Conservation (phyloP, 768 basidiomycete genomes). For the Hypholoma fasciculare region DNA sequence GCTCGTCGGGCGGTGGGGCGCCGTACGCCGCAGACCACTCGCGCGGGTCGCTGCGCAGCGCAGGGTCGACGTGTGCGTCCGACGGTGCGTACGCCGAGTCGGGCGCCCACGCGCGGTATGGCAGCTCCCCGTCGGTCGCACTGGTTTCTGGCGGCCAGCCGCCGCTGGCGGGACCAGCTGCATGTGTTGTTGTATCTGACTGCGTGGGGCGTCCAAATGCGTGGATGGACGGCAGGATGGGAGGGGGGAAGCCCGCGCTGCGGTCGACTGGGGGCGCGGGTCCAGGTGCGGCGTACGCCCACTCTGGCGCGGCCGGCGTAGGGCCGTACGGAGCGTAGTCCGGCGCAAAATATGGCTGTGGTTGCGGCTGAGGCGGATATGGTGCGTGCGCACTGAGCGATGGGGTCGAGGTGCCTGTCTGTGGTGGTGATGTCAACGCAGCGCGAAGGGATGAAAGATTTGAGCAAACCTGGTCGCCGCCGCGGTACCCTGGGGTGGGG, state of each 20-base stretch:
- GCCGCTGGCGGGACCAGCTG: constrained; percentile 10
- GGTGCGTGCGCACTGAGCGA: constrained; percentile 42
- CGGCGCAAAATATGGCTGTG: constrained; percentile 44
- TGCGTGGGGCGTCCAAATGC: constrained; percentile 39
- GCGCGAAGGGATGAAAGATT: neutral
- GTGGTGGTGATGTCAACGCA: neutral
- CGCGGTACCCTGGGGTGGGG: constrained; percentile 43
- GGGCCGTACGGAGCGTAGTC: constrained; percentile 36
- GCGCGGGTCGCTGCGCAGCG: constrained; percentile 27
- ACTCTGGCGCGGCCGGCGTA: constrained; percentile 47
- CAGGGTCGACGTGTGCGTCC: constrained; percentile 29
- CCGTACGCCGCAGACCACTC: neutral
- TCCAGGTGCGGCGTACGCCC: constrained; percentile 48
- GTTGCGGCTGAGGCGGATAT: constrained; percentile 26
- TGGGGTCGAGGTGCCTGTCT: constrained; percentile 27
- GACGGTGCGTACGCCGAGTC: constrained; percentile 36
- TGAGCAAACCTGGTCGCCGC: constrained; percentile 44
- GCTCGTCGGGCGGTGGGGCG: neutral
- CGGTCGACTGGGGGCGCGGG: constrained; percentile 33
- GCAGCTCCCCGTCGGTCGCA: constrained; percentile 31
- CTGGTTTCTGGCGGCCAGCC: constrained; percentile 25
- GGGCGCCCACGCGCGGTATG: constrained; percentile 54
- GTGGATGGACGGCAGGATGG: constrained; percentile 54
- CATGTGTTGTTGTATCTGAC: neutral
- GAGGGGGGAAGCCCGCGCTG: constrained; percentile 47